These are phyloP conservation scores for Diplodia mutila DNA, from an alignment of 2,329 filamentous ascomycete genomes.

Conservation along the genomic window DNA sequence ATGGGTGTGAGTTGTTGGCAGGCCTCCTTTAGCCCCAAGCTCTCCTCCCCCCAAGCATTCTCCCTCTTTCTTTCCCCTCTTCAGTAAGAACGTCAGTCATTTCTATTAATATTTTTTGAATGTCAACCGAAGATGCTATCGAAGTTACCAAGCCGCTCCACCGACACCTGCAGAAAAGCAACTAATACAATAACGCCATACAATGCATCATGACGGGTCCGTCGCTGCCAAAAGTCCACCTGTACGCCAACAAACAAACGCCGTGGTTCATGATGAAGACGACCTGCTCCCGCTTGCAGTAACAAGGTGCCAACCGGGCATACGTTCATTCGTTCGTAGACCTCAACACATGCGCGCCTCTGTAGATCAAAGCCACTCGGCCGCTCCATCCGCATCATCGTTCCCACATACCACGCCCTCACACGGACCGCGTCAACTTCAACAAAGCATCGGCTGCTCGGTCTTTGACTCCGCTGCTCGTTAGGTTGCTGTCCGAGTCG, in stretches of 20 bases:
- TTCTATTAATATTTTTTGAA: not conserved
- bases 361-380: not conserved
- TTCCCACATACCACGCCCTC: not conserved
- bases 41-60: not conserved
- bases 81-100: constrained; percentile 1
- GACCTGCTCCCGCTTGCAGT: not conserved
- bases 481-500: constrained; percentile 41
- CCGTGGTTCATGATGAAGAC: not conserved
- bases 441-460: constrained; percentile 59
- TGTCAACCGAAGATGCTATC: constrained; percentile 16
- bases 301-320: not conserved
- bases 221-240: not conserved
- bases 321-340: constrained; percentile 1
- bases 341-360: not conserved
- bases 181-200: constrained; percentile 6
- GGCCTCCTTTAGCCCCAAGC: not conserved
- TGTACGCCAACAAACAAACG: constrained; percentile 6
- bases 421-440: constrained; percentile 45
- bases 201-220: constrained; percentile 7
- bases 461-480: constrained; percentile 54
- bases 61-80: not conserved
- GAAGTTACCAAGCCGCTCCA: not conserved
- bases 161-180: not conserved
- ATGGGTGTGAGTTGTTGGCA: not conserved
- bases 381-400: not conserved